These are phyloP conservation scores for Xerocomellus amylosporus DNA, from an alignment of 768 basidiomycete species.

Conservation along the genomic window DNA sequence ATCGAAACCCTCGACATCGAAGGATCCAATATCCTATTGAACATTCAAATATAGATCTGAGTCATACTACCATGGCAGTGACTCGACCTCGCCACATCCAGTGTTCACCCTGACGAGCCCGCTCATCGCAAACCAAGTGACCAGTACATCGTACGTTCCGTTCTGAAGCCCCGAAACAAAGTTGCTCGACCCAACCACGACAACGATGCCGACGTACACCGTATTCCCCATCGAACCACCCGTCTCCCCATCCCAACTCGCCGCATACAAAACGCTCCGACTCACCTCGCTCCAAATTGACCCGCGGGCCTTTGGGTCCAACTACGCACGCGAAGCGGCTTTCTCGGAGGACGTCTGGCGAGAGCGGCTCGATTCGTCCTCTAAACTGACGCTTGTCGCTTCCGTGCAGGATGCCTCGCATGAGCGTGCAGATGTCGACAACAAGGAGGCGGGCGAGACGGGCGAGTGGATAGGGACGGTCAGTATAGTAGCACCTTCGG, in stretches of 20 bases:
- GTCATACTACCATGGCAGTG: not conserved
- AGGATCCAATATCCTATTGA: not conserved
- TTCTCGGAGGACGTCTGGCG: slow-evolving; percentile 24
- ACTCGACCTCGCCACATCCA: not conserved
- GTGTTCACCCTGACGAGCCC: no score
- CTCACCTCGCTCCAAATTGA: slow-evolving; percentile 24
- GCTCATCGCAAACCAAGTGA: no score
- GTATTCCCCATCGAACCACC: slow-evolving; percentile 16
- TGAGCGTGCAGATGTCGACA: not conserved
- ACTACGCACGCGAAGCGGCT: slow-evolving; percentile 20
- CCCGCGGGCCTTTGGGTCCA: slow-evolving; percentile 21
- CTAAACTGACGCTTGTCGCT: slow-evolving; percentile 16
- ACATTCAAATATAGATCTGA: not conserved
- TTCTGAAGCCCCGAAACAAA: not conserved
- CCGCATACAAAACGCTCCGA: slow-evolving; percentile 19
- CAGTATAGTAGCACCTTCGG: slow-evolving; percentile 14
- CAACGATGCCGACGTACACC: slow-evolving; percentile 9
- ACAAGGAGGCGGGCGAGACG: not conserved
- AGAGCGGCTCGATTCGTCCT: slow-evolving; percentile 15
- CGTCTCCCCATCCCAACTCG: slow-evolving; percentile 24
- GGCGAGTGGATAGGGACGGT: slow-evolving; percentile 24
- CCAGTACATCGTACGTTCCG: no score
- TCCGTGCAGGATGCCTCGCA: not conserved
- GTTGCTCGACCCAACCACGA: not conserved
- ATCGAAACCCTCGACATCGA: not conserved